Conservation (phyloP, 768 basidiomycete species). For the Hysterangium stoloniferum region DNA sequence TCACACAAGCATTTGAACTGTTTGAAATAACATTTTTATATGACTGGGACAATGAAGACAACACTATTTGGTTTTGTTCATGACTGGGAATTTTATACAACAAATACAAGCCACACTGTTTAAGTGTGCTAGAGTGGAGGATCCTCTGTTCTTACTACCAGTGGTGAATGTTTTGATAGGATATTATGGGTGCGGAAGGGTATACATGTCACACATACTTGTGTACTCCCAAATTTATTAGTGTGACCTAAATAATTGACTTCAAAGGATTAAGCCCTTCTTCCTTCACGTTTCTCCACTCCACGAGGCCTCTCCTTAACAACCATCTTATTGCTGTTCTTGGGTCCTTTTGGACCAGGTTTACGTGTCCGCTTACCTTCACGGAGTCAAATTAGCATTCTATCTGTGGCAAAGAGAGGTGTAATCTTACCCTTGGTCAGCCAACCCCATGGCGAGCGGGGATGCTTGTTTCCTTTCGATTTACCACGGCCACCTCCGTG, state of each 20-base stretch:
- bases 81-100: no score
- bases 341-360: slow-evolving; percentile 85
- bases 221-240: no score
- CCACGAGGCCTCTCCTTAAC: slow-evolving; percentile 80
- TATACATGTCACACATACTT: not conserved
- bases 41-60: no score
- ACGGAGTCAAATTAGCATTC: not conserved
- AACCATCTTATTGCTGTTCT: slow-evolving; percentile 87
- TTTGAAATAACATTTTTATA: no score
- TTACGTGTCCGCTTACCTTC: slow-evolving; percentile 71
- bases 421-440: slow-evolving; percentile 59
- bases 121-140: no score
- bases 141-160: no score
- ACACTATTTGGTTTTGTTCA: no score
- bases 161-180: not conserved
- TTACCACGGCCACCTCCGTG: slow-evolving; percentile 98
- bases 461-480: slow-evolving; percentile 93
- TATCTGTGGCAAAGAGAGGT: not conserved
- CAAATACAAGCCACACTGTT: no score
- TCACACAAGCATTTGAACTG: no score
- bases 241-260: no score
- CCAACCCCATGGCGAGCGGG: slow-evolving; percentile 90
- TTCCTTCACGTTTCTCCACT: slow-evolving; percentile 34
- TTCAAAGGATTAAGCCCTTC: not conserved
- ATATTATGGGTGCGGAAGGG: not conserved